Evolutionary conservation across 2,329 filamentous ascomycete species (phyloP).

Genomic region (Beauveria rudraprayagi): DNA sequence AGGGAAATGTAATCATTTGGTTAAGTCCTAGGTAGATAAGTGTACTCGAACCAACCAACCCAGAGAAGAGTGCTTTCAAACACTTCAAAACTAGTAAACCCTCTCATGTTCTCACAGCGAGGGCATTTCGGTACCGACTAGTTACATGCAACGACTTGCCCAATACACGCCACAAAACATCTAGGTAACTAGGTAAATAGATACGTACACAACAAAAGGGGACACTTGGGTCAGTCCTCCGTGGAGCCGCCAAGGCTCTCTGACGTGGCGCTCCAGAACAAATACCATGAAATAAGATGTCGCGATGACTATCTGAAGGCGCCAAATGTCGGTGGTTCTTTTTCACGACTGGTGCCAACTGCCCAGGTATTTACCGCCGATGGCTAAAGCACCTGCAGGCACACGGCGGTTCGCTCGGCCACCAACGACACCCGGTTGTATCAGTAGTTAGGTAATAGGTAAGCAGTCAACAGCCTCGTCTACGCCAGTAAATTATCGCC

Average conservation of each 20-base stretch:
- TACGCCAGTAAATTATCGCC: no score
- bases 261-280: constrained; percentile 1
- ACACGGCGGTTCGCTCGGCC: background rate
- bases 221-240: no score
- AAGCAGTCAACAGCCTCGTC: background rate
- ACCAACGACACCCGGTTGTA: no score
- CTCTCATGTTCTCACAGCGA: no score
- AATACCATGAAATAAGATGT: background rate
- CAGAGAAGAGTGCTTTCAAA: no score
- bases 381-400: background rate
- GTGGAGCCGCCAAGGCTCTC: constrained; percentile 1
- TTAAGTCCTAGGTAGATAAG: no score
- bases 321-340: background rate
- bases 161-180: no score
- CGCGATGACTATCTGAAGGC: background rate
- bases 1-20: background rate
- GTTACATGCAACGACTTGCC: no score
- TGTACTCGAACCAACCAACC: no score
- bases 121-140: no score
- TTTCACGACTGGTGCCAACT: background rate
- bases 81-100: no score
- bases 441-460: no score
- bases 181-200: background rate
- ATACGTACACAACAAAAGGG: background rate
- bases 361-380: background rate